These are phyloP conservation scores for Phialophora macrospora DNA, from an alignment of 2,329 filamentous ascomycete genomes.

Conservation along the genomic window DNA sequence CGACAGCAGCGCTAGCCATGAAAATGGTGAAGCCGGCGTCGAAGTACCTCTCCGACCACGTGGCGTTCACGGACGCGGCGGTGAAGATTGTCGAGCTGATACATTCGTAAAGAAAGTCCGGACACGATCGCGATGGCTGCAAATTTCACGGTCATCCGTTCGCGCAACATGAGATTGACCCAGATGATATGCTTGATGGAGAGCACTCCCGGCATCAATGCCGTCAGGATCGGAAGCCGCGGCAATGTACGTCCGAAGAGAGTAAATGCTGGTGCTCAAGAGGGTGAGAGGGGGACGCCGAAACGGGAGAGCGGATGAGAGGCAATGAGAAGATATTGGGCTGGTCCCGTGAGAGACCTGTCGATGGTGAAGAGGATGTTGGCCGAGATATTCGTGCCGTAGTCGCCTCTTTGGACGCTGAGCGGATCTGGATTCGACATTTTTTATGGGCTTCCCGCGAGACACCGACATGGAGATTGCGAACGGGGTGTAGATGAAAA, in stretches of 20 bases:
- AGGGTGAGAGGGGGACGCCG: conserved; percentile 14
- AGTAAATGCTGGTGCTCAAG: conserved; percentile 6
- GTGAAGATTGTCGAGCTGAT: conserved; percentile 14
- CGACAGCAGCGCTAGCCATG: conserved; percentile 7
- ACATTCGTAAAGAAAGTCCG: conserved; percentile 15
- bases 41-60: conserved; percentile 19
- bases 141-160: conserved; percentile 16
- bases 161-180: conserved; percentile 14
- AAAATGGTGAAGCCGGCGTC: conserved; percentile 15
- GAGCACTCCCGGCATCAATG: conserved; percentile 13
- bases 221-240: conserved; percentile 8
- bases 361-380: conserved; percentile 16
- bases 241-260: conserved; percentile 8
- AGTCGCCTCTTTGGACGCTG: conserved; percentile 15
- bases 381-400: conserved; percentile 11
- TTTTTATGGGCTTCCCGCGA: background rate
- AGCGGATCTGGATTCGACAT: conserved; percentile 18
- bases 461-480: background rate
- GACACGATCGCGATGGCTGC: conserved; percentile 14
- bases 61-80: conserved; percentile 17
- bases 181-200: conserved; percentile 19
- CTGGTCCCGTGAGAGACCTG: conserved; percentile 14
- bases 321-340: conserved; percentile 14
- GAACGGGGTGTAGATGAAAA: background rate
- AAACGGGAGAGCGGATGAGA: conserved; percentile 12